Evolutionary conservation across 352 stramenopile genomes (phyloP), one percentile per base, ranked within the genome.

Genomic region (Phytophthora pini): DNA sequence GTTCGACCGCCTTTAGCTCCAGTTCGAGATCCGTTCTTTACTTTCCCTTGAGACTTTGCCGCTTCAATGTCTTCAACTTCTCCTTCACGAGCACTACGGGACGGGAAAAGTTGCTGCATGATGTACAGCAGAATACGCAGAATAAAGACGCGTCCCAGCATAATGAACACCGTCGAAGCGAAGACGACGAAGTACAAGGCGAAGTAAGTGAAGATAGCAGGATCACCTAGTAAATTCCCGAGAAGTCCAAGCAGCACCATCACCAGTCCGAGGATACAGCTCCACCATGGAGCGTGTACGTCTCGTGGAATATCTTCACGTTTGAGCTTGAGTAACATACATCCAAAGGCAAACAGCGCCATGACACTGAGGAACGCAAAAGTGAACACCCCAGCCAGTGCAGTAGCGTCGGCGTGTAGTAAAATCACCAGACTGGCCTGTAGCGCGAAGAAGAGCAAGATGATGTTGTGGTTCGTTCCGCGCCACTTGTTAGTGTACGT

Each of bases 321-420:
- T 73, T 98, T 98, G 48, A 97, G 72, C 68, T 98, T 98, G 38
- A 98, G 87, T 32, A 97, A 41, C 64, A 98, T 96, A 64, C 89
- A 97, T 6, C 92, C 92, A 56, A 94, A 84, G 5, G 89, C 90
- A 50, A 98, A 98, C 24, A 98, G 80, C 20, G 79, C 84, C 90
- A 98, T 98, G 11, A 98, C 86, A 1, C 82, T 82, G 8, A 98
- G 66, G 58, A 98, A 98, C 5, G 92, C 85, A 56, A 97, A 96
- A 24, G 88, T 97, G 65, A 98, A 98, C 26, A 98, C 94, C 8
- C 92, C 92, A 9, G 86, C 84, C 2, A 98, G 79, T 20, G 89
- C 84, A 26, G 76, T 88, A 12, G 95, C 83, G 45, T 98, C 83
- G 11, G 85, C 88, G 41, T 93, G 72, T 0, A 96, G 77, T 29